Conservation (phyloP, 2,329 filamentous ascomycete genomes). For the Calonectria pauciramosa region DNA sequence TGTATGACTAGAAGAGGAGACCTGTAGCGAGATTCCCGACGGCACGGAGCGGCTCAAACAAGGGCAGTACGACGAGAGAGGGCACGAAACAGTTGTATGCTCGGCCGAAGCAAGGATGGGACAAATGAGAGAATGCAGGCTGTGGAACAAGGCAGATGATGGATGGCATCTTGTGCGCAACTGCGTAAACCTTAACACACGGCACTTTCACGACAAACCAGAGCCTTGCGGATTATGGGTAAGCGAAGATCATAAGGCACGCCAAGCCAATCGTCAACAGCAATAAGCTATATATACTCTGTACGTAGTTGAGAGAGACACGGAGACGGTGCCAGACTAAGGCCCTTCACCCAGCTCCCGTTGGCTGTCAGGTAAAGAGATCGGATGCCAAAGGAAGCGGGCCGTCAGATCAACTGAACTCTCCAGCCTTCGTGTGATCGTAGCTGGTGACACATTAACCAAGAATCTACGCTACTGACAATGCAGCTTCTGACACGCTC, state of each 20-base stretch:
- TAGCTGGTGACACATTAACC: background rate
- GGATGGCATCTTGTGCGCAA: background rate
- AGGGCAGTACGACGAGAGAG: constrained; percentile 23
- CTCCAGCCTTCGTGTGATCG: background rate
- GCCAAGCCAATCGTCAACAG: background rate
- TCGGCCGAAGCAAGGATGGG: background rate
- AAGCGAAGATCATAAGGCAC: too few species aligned
- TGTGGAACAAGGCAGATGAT: constrained; percentile 3
- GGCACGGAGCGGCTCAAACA: constrained; percentile 19
- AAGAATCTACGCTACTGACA: background rate
- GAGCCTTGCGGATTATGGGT: too few species aligned
- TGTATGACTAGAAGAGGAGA: constrained; percentile 31
- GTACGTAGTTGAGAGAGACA: too few species aligned
- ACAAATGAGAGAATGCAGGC: background rate
- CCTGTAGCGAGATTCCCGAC: constrained; percentile 37
- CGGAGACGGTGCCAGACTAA: background rate
- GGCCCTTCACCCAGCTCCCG: background rate
- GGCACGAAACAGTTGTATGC: background rate
- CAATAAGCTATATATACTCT: background rate
- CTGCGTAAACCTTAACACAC: background rate
- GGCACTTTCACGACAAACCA: background rate
- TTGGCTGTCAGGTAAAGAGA: background rate
- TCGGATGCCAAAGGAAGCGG: constrained; percentile 4
- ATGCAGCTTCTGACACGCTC: background rate
- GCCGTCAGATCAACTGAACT: background rate